Evolutionary conservation across 228 moss, liverwort and hornwort species (phyloP), one percentile per base, ranked within the genome.

Genomic region (Sphagnum fallax): DNA sequence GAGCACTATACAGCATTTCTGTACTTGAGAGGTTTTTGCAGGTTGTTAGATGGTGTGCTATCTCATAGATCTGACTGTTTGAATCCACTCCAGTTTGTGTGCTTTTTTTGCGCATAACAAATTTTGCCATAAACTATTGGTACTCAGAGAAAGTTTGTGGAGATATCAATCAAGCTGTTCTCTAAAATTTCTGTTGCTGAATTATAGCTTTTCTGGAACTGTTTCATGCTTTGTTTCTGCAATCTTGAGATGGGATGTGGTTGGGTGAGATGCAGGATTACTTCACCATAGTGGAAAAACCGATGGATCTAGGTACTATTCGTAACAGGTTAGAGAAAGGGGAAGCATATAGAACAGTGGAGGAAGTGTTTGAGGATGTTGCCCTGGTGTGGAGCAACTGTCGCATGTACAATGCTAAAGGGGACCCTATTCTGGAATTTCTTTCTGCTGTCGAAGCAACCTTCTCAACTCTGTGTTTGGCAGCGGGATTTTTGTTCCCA

Each of bases 301-400:
- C 97, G 10, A 97, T 97, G 93, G 97, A 97, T 78, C 86, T 97
- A 47, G 90, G 91, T 50, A 97, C 90, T 6, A 93, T 93, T 65
- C 83, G 93, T 62, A 82, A 83, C 60, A 73, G 76, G 73, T 79
- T 97, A 60, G 97, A 97, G 77, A 77, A 73, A 71, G 97, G 90
- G 48, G 91, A 87, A 74, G 80, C 84, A 9, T 97, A 93, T 47
- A 72, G 70, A 48, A 81, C 74, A 58, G 88, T 83, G 11, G 74
- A 82, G 64, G 81, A 84, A 51, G 84, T 93, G 59, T 82, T 82
- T 73, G 82, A 82, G 14, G 93, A 97, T 79, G 88, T 97, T 72
- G 88, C 87, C 57, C 90, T 93, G 65, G 88, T 97, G 6, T 97
- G 93, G 97, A 91, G 84, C 74, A 97, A 97, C 76, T 97, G 97